A percentile compares a stretch with the other conserved stretches of the same genome.
Evolutionary conservation across 495 filamentous ascomycete species (phyloP).

Genomic region (Podospora tetraspora): DNA sequence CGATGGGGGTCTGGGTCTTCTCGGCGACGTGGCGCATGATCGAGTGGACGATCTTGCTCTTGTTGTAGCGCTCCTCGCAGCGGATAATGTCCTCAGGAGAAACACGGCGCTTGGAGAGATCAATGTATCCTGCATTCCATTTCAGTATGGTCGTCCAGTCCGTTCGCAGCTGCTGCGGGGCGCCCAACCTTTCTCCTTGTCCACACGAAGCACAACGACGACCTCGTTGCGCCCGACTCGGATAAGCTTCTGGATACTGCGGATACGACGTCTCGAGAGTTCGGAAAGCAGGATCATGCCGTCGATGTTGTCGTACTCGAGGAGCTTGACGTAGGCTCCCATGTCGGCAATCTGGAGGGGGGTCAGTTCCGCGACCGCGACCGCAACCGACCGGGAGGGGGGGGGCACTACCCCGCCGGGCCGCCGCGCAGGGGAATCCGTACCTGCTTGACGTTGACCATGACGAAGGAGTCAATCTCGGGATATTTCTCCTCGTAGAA

Average conservation of each 20-base stretch:
- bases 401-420: conserved; percentile 1
- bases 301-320: conserved; percentile 99
- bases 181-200: conserved; percentile 83
- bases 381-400: conserved; percentile 12
- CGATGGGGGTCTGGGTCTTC: conserved; percentile 89
- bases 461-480: conserved; percentile 98
- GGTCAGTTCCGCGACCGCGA: neutral
- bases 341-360: conserved; percentile 86
- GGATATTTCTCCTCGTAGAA: conserved; percentile 92
- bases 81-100: conserved; percentile 96
- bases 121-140: conserved; percentile 61
- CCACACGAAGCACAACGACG: conserved; percentile 93
- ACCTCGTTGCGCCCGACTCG: conserved; percentile 97
- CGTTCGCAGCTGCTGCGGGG: conserved; percentile 27
- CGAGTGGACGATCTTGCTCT: conserved; percentile 97
- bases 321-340: conserved; percentile 98
- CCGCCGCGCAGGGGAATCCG: conserved; percentile 17
- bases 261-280: conserved; percentile 90
- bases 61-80: conserved; percentile 99
- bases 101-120: conserved; percentile 95
- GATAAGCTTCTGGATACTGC: conserved; percentile 98
- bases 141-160: conserved; percentile 39
- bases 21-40: conserved; percentile 98
- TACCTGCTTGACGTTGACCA: conserved; percentile 97
- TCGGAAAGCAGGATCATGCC: conserved; percentile 99